A percentile compares a stretch with the other conserved stretches of the same genome.
phyloP scores from a whole-genome alignment of 768 basidiomycete genomes.

The Russula olivacea region DNA sequence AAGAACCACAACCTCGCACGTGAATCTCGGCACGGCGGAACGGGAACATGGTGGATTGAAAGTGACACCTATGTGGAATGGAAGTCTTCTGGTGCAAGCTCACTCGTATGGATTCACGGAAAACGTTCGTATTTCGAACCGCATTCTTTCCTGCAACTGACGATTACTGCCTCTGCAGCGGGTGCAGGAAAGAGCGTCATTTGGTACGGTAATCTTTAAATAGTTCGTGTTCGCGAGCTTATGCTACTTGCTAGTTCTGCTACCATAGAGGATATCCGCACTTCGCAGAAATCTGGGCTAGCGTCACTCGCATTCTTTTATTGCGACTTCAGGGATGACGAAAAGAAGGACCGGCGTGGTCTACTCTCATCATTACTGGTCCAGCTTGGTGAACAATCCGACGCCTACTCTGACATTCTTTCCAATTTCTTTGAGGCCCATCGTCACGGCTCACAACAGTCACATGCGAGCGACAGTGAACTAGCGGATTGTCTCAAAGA shows the following conservation, averaged over 20 bases:
- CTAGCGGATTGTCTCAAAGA: slow-evolving; percentile 1
- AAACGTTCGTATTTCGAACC: not conserved
- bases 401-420: not conserved
- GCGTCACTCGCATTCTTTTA: slow-evolving; percentile 4
- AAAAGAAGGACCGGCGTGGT: not conserved
- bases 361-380: slow-evolving; percentile 1
- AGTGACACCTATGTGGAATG: not conserved
- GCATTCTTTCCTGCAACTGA: not conserved
- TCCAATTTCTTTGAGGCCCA: not conserved
- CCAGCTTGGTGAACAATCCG: slow-evolving; percentile 1
- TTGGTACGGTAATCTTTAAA: not conserved
- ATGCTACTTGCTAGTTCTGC: not conserved
- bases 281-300: not conserved
- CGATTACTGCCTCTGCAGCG: not conserved
- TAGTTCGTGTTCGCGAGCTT: not conserved
- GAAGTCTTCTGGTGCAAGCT: not conserved
- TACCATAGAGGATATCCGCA: not conserved
- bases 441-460: not conserved
- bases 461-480: not conserved
- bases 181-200: slow-evolving; percentile 5
- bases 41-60: not conserved
- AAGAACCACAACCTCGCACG: not conserved
- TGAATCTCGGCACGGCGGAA: not conserved
- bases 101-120: slow-evolving; percentile 2
- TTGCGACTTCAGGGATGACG: slow-evolving; percentile 3